Percentiles rank a stretch among this genome's conserved stretches.
These are phyloP conservation scores for Lipomyces kockii DNA, from an alignment of 805 yeast genomes.

Conservation along the genomic window DNA sequence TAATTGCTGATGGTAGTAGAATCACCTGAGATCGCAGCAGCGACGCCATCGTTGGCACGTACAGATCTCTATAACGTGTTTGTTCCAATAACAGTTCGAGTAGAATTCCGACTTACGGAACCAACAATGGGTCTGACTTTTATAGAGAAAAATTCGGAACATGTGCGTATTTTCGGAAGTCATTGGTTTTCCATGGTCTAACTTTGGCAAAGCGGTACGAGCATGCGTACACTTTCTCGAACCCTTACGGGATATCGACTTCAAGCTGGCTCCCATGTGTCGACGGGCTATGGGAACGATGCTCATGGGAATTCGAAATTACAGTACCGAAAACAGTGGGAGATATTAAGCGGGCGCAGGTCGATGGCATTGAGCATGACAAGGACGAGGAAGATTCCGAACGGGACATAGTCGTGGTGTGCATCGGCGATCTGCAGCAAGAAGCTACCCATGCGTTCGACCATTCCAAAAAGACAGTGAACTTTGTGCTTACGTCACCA, in stretches of 20 bases:
- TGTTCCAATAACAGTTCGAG: constrained; percentile 72
- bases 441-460: constrained; percentile 74
- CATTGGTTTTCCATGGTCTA: background rate
- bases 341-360: constrained; percentile 60
- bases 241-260: constrained; percentile 77
- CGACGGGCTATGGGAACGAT: constrained; percentile 83
- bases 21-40: constrained; percentile 33
- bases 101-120: constrained; percentile 66
- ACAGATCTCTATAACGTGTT: constrained; percentile 51
- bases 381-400: constrained; percentile 49
- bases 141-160: constrained; percentile 49
- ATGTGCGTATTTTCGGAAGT: constrained; percentile 17
- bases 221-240: constrained; percentile 75
- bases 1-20: background rate
- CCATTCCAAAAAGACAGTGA: constrained; percentile 70
- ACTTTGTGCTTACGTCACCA: constrained; percentile 77
- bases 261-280: constrained; percentile 99
- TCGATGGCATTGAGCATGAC: constrained; percentile 11
- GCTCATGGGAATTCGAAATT: constrained; percentile 91
- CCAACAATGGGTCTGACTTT: constrained; percentile 79
- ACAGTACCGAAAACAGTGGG: constrained; percentile 78
- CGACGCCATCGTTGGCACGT: constrained; percentile 41
- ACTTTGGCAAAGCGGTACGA: constrained; percentile 18
- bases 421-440: constrained; percentile 53
- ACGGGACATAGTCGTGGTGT: constrained; percentile 49